phyloP scores from a whole-genome alignment of 2,329 filamentous ascomycete species.

The Waltergamsia citrina region DNA sequence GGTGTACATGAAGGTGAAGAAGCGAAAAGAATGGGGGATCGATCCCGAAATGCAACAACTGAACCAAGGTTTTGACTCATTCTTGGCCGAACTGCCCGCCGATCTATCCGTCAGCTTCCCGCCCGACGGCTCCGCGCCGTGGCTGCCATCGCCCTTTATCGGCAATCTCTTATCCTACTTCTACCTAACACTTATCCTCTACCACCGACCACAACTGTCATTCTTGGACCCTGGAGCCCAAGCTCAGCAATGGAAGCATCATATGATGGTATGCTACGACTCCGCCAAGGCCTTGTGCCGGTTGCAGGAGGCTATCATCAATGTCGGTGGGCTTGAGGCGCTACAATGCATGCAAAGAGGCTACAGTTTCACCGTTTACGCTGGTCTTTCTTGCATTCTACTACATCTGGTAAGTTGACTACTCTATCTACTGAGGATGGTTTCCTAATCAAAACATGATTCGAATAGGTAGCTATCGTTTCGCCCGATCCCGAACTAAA shows the following conservation, averaged over 20 bases:
- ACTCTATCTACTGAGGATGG: background rate
- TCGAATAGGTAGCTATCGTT: constrained; percentile 72
- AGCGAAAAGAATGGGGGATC: constrained; percentile 76
- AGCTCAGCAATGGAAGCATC: constrained; percentile 74
- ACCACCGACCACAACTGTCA: constrained; percentile 77
- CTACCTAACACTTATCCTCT: constrained; percentile 74
- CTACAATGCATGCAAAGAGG: constrained; percentile 88
- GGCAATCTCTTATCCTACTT: constrained; percentile 89
- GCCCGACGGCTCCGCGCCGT: constrained; percentile 68
- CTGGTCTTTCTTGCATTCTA: constrained; percentile 82
- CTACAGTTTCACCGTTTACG: constrained; percentile 93
- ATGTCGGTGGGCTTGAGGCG: constrained; percentile 68
- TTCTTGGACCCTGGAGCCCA: constrained; percentile 62
- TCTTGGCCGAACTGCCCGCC: constrained; percentile 66
- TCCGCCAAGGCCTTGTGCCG: constrained; percentile 80
- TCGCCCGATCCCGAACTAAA: constrained; percentile 88
- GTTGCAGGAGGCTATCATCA: constrained; percentile 73
- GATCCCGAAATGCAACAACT: constrained; percentile 76
- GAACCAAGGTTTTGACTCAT: constrained; percentile 67
- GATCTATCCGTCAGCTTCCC: constrained; percentile 75
- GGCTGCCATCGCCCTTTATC: constrained; percentile 77
- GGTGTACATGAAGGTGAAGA: constrained; percentile 64
- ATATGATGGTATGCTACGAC: constrained; percentile 78
- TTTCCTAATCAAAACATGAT: constrained; percentile 8
- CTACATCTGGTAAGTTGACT: constrained; percentile 80